Evolutionary conservation across 176 grass and related monocot genomes (phyloP).

Genomic region (Paspalum notatum): DNA sequence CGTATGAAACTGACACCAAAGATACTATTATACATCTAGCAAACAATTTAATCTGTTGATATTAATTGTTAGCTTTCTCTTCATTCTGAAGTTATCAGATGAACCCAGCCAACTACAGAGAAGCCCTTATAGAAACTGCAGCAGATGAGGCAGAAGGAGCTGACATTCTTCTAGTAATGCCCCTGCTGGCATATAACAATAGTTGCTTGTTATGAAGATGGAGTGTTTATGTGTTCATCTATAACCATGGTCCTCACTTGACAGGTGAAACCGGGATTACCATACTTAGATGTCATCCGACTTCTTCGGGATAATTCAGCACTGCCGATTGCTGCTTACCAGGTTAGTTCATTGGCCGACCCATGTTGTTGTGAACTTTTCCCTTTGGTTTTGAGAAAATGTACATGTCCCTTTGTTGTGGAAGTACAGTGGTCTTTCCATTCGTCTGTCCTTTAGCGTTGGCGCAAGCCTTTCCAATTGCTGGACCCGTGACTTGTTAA

Average conservation of each 20-base stretch:
- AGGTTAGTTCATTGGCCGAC: constrained; percentile 52
- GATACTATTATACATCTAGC: constrained; percentile 18
- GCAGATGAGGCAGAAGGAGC: constrained; percentile 88
- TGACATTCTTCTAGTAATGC: constrained; percentile 82
- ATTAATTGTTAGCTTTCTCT: constrained; percentile 35
- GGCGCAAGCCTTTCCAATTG: neutral
- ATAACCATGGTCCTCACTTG: constrained; percentile 24
- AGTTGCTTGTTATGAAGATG: constrained; percentile 3
- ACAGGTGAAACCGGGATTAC: constrained; percentile 95
- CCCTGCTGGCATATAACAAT: constrained; percentile 25
- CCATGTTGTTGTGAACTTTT: neutral
- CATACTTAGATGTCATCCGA: constrained; percentile 87
- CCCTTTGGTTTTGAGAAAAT: neutral
- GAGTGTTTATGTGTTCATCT: neutral
- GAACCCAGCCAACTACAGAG: constrained; percentile 97
- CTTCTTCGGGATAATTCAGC: constrained; percentile 95
- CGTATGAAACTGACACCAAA: constrained; percentile 53
- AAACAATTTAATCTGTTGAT: constrained; percentile 21
- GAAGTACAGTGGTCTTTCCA: neutral
- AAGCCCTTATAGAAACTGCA: constrained; percentile 88
- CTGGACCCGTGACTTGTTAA: neutral
- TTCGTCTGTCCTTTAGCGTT: neutral
- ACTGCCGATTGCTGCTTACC: constrained; percentile 96
- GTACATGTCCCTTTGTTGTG: neutral
- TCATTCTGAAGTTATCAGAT: constrained; percentile 84